phyloP scores from a whole-genome alignment of 352 stramenopile genomes.

The Phytopythium sindhum region DNA sequence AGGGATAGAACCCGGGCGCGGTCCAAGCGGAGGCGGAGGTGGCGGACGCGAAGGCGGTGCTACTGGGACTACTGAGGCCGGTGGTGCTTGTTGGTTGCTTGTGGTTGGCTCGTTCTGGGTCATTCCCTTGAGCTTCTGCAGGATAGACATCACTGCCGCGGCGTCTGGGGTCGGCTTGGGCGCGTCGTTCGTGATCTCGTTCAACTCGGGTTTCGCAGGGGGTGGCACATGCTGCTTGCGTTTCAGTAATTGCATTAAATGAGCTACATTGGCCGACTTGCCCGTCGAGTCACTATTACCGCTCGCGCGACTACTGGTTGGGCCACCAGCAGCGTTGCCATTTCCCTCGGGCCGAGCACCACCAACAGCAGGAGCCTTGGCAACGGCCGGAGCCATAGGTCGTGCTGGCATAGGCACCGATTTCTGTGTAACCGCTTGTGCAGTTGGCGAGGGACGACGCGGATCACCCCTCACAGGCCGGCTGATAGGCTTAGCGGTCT shows the following conservation, averaged over 20 bases:
- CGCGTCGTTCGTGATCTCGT: slow-evolving; percentile 60
- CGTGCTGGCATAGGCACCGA: not conserved
- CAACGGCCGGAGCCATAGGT: not conserved
- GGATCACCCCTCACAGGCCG: slow-evolving; percentile 9
- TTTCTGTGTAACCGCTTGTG: not conserved
- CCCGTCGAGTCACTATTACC: slow-evolving; percentile 15
- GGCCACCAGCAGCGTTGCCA: not conserved
- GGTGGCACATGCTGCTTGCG: slow-evolving; percentile 47
- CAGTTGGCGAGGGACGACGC: not conserved
- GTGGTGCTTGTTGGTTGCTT: not conserved
- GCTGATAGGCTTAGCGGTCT: slow-evolving; percentile 4
- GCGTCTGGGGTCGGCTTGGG: slow-evolving; percentile 44
- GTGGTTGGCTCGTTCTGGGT: slow-evolving; percentile 13
- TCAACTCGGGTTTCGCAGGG: slow-evolving; percentile 6
- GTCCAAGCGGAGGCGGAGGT: not conserved
- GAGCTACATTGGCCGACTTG: slow-evolving; percentile 72
- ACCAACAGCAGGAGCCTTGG: not conserved
- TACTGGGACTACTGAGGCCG: not conserved
- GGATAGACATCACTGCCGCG: slow-evolving; percentile 80
- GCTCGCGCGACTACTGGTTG: slow-evolving; percentile 11
- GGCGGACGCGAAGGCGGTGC: not conserved
- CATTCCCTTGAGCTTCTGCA: slow-evolving; percentile 78
- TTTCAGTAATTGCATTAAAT: slow-evolving; percentile 83
- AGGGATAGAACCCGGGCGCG: not conserved
- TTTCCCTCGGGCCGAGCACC: not conserved